Conservation (phyloP, 2,329 filamentous ascomycete species). For the Emergomyces orientalis region DNA sequence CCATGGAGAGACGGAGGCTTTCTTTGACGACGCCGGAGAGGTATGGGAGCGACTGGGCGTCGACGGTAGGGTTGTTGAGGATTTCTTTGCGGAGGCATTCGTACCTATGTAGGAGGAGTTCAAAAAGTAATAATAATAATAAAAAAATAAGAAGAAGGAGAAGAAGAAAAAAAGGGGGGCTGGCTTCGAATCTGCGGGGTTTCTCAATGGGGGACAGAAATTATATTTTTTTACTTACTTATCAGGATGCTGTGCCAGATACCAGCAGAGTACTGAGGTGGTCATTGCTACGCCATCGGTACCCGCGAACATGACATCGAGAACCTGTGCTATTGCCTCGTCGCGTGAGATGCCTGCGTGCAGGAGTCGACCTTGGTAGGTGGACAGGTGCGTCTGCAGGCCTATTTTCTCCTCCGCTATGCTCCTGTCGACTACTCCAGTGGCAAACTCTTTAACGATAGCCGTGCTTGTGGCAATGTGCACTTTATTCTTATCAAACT, state of each 20-base stretch:
- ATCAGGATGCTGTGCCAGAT: slow-evolving; percentile 24
- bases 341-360: slow-evolving; percentile 33
- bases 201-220: too few relatives aligned
- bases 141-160: too few relatives aligned
- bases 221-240: background rate
- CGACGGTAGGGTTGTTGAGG: slow-evolving; percentile 27
- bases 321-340: slow-evolving; percentile 44
- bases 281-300: slow-evolving; percentile 48
- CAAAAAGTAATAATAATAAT: too few relatives aligned
- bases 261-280: slow-evolving; percentile 40
- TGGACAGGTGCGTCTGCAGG: slow-evolving; percentile 22
- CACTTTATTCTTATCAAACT: slow-evolving; percentile 25
- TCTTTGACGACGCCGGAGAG: slow-evolving; percentile 44
- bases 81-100: background rate
- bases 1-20: slow-evolving; percentile 42
- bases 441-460: slow-evolving; percentile 38
- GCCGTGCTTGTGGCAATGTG: slow-evolving; percentile 17
- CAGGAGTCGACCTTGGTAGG: slow-evolving; percentile 40
- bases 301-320: slow-evolving; percentile 48
- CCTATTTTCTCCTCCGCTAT: slow-evolving; percentile 27
- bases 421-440: slow-evolving; percentile 14
- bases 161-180: too few relatives aligned
- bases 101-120: too few relatives aligned
- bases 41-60: slow-evolving; percentile 33
- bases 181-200: too few relatives aligned